A percentile compares a stretch with the other conserved stretches of the same genome.
Evolutionary conservation across 2,329 filamentous ascomycete genomes (phyloP).

Genomic region (Sporothrix pallida): DNA sequence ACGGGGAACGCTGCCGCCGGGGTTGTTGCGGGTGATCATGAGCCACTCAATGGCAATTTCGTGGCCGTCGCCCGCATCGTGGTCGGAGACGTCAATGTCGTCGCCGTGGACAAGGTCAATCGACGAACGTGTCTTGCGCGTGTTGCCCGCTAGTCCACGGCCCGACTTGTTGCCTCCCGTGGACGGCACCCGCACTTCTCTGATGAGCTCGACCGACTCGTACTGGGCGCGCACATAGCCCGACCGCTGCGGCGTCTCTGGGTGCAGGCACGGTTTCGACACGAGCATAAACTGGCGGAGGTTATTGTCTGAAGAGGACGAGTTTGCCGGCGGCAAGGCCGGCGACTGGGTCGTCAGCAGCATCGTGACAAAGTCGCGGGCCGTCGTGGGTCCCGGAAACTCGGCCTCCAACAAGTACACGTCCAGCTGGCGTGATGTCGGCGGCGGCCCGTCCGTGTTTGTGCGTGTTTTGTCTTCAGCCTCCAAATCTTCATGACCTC

Average conservation of each 20-base stretch:
- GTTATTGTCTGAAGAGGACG: constrained; percentile 47
- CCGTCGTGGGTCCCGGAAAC: constrained; percentile 86
- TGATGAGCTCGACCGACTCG: constrained; percentile 88
- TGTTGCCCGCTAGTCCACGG: constrained; percentile 43
- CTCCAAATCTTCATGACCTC: neutral
- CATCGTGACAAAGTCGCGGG: constrained; percentile 85
- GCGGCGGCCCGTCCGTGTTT: neutral
- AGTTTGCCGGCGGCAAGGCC: too few species aligned
- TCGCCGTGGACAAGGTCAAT: constrained; percentile 49
- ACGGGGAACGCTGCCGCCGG: constrained; percentile 83
- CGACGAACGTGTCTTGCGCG: constrained; percentile 49
- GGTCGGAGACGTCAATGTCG: constrained; percentile 42
- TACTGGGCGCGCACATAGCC: constrained; percentile 85
- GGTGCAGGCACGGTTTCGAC: constrained; percentile 81
- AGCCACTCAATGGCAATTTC: constrained; percentile 77
- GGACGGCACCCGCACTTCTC: constrained; percentile 69
- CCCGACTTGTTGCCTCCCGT: constrained; percentile 46
- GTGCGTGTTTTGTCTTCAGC: too few species aligned
- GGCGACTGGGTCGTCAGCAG: constrained; percentile 54
- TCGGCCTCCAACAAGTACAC: constrained; percentile 87
- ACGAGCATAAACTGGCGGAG: constrained; percentile 83
- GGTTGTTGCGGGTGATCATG: constrained; percentile 89
- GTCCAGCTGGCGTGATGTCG: neutral
- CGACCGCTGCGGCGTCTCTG: constrained; percentile 69
- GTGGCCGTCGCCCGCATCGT: constrained; percentile 43